Evolutionary conservation across 495 filamentous ascomycete genomes (phyloP), one percentile per base, ranked within the genome.

Genomic region (Tetracladium setigerum): DNA sequence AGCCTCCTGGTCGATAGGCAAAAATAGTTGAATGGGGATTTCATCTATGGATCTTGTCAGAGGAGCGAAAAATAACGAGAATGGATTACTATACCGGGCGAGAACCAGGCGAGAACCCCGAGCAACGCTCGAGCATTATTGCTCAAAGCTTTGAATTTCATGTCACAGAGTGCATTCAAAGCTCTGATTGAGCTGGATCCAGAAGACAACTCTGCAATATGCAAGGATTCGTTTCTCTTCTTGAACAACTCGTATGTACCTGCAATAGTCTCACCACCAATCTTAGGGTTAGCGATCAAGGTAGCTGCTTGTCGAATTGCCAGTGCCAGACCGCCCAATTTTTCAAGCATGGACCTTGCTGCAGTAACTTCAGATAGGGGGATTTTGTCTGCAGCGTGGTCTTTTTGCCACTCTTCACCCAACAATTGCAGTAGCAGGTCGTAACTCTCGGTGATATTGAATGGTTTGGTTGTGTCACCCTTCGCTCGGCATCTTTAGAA

Each of bases 381-480:
- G 14, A 53, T 47, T 5, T 19, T 24, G 3, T 35, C 41, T 24
- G 39, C 33, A 19, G 24, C 18, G 27, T 51, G 41, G 4, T 19
- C 16, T 2, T 51, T 35, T 38, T 39, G 14, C 49, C 41, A 45
- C 19, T 51, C 49, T 31, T 32, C 37, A 7, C 50, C 44, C 17
- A 47, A 39, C 2, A 47, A 31, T 14, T 44, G 31, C 44, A 53
- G 41, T 13, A 53, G 38, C 7, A 53, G 38, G 40, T 48, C 30
- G 38, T 44, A 47, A 15, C 50, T 53, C 24, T 53, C 17, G 11
- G 11, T 47, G 12, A 24, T 19, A 35, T 19, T 33, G 22, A 47
- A 53, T 15, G 44, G 50, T 27, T 47, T 47, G 44, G 48, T 30
- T n/a, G 49, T 51, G 12, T 51, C 41, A 13, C 49, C 49, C 33